Evolutionary conservation across 2,329 filamentous ascomycete genomes (phyloP), one percentile per base, ranked within the genome.

Genomic region (Stemphylium vesicarium): DNA sequence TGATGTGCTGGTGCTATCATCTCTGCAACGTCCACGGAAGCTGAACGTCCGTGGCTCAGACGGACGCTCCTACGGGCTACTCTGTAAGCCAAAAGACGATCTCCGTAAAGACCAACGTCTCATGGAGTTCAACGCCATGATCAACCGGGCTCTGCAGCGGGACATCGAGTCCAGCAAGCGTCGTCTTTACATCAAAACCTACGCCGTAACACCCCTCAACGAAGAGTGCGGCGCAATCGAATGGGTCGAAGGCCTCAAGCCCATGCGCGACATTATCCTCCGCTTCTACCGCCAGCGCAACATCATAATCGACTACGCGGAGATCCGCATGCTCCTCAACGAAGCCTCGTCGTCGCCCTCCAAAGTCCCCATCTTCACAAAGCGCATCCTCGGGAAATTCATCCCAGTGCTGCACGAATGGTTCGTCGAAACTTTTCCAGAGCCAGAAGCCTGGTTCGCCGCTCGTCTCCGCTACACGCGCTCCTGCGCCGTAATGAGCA

Each of bases 41-140:
- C 85, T 99, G 50, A 95, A 87, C 13, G 90, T 95, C 6, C 85
- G 91, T 50, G 95, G 94, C 0, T 94, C 91, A 0, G 92, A 99
- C 75, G 95, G 96, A 7, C 89, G 89, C 54, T 83, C 84, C 15
- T 99, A 99, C 74, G 91, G 91, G 61, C 85, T 99, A 7, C 83
- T 99, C 51, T 96, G 96, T 80, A 99, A 99, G 71, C 96, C 95
- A 8, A 98, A 98, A 75, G 95, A 99, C 73, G 96, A 99, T 74
- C 84, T 99, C 20, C 89, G 95, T 45, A 99, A 96, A 63, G 96
- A 99, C 69, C 94, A 98, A 75, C 91, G 95, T 46, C 86, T 99
- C 16, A 99, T 99, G 93, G 96, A 99, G 72, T 99, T 99, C 81
- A 99, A 98, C 73, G 88, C 89, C 40, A 95, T 98, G 85, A 98